Evolutionary conservation across 2,329 filamentous ascomycete species (phyloP).

Genomic region (Fusarium sp.): DNA sequence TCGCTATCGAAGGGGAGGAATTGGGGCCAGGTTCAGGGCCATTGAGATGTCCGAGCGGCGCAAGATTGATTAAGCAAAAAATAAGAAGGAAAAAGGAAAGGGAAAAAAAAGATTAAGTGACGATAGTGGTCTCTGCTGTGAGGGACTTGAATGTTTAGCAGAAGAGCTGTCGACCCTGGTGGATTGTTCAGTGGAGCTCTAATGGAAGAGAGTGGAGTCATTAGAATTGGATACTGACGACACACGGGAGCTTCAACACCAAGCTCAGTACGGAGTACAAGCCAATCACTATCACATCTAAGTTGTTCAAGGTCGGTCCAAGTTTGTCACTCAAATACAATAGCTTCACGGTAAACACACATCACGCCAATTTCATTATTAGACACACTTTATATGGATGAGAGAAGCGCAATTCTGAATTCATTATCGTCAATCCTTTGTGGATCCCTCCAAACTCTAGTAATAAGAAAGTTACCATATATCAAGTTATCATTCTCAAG

Average conservation of each 20-base stretch:
- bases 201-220: slow-evolving; percentile 20
- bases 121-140: slow-evolving; percentile 32
- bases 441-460: slow-evolving; percentile 26
- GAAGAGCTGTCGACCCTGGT: slow-evolving; percentile 27
- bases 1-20: slow-evolving; percentile 25
- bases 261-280: neutral
- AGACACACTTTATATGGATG: neutral
- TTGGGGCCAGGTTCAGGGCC: slow-evolving; percentile 34
- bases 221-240: neutral
- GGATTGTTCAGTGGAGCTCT: slow-evolving; percentile 41
- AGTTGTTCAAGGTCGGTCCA: neutral
- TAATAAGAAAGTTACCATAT: slow-evolving; percentile 19
- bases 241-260: slow-evolving; percentile 6
- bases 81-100: neutral
- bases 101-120: slow-evolving; percentile 4
- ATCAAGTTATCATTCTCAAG: slow-evolving; percentile 25
- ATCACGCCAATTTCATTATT: neutral
- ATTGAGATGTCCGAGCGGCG: slow-evolving; percentile 40
- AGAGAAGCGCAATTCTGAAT: slow-evolving; percentile 12
- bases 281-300: slow-evolving; percentile 8
- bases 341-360: neutral
- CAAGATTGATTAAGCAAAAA: slow-evolving; percentile 18
- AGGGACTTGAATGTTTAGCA: slow-evolving; percentile 29
- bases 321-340: neutral
- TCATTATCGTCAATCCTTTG: slow-evolving; percentile 29